Evolutionary conservation across 306 rosid species (phyloP), one percentile per base, ranked within the genome.

Genomic region (Oemleria cerasiformis): DNA sequence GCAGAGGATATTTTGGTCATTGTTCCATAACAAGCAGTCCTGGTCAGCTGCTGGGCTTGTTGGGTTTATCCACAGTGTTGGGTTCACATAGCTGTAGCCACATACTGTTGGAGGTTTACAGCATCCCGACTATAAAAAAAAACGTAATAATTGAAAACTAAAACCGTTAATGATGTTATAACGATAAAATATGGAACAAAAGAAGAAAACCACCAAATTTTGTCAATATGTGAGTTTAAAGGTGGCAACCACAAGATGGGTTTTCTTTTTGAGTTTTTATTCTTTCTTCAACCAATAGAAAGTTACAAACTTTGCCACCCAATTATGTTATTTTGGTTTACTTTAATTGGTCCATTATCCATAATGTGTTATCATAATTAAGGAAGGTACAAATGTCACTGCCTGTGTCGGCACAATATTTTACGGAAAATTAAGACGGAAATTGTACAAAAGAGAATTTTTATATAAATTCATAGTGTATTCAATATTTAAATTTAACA

Each of bases 51-150:
- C 74, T 2, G 86, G 90, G 73, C 75, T 85, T 62, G 5, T 84
- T 9, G 99, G 97, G 88, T 86, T 89, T 47, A 77, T 65, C 98
- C 98, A 94, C 54, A 75, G 1, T 51, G 90, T 85, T 20, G 97
- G 98, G 76, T 77, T 91, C 78, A 89, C 87, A 57, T 79, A 94
- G 56, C 19, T 85, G 89, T 78, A 91, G 4, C 94, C 98, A 64
- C 97, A 94, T 0, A 67, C 78, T 9, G 88, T 78, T 5, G 98
- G 95, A 48, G 98, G 97, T 73, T 91, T 91, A 77, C 98, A 94
- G 48, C 98, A 94, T 4, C 98, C 98, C 56, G 97, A 86, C 98
- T 94, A 92, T 48, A 60, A 53, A 39, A 41, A 30, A 30, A 30
- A 30, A 30, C 1, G 3, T 30, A 2, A 8, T 8, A 44, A 44